Evolutionary conservation across 179 eudicot species (phyloP).

Genomic region (Silene coronaria): DNA sequence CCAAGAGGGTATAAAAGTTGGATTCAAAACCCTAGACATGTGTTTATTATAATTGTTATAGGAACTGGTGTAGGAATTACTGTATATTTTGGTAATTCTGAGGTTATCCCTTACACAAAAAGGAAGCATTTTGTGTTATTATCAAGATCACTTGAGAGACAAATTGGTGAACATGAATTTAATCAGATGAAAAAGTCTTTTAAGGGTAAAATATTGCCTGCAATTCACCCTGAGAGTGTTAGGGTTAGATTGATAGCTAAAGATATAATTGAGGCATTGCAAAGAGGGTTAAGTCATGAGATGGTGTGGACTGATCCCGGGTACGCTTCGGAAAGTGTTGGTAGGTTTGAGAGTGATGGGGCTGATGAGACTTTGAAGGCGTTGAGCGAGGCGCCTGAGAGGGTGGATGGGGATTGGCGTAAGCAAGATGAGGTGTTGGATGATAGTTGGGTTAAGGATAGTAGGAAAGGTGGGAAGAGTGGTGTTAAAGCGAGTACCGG

Average conservation of each 20-base stretch:
- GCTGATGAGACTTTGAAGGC: slow-evolving; percentile 37
- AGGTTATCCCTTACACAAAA: slow-evolving; percentile 74
- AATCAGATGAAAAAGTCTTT: slow-evolving; percentile 35
- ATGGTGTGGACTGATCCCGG: slow-evolving; percentile 66
- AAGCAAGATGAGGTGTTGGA: slow-evolving; percentile 66
- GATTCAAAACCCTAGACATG: slow-evolving; percentile 45
- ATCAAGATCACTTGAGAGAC: slow-evolving; percentile 41
- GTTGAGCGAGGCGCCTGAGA: slow-evolving; percentile 34
- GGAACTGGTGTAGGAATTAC: slow-evolving; percentile 52
- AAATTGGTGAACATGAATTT: slow-evolving; percentile 58
- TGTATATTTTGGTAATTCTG: slow-evolving; percentile 59
- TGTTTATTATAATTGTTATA: slow-evolving; percentile 37
- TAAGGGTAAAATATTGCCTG: slow-evolving; percentile 66
- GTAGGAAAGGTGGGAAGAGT: slow-evolving; percentile 51
- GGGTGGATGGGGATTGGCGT: slow-evolving; percentile 35
- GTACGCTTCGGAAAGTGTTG: slow-evolving; percentile 38
- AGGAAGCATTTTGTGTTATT: slow-evolving; percentile 66
- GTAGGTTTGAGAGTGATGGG: slow-evolving; percentile 19
- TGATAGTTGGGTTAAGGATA: slow-evolving; percentile 69
- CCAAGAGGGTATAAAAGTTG: slow-evolving; percentile 43
- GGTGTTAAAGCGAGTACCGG: slow-evolving; percentile 34
- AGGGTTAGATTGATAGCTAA: slow-evolving; percentile 61
- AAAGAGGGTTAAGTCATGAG: slow-evolving; percentile 66
- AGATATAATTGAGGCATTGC: slow-evolving; percentile 64
- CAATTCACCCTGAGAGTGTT: slow-evolving; percentile 71